These are phyloP conservation scores for Dipteronia sinensis DNA, from an alignment of 345 rosid genomes.

Conservation along the genomic window DNA sequence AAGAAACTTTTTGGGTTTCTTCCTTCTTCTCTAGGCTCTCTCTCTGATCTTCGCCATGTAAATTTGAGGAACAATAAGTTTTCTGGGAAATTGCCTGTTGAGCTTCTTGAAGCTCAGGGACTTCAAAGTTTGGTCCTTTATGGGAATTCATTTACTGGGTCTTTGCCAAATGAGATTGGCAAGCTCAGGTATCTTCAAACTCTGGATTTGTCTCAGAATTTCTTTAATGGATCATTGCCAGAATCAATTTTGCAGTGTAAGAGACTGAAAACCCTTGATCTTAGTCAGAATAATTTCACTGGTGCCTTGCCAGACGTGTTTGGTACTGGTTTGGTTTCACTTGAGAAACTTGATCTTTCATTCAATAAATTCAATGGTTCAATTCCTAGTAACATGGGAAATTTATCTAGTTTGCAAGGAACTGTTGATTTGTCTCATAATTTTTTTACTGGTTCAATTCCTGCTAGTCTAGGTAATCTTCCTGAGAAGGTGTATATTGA, in stretches of 20 bases:
- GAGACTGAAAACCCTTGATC: slow-evolving; percentile 72
- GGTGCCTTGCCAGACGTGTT: slow-evolving; percentile 71
- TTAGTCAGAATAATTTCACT: slow-evolving; percentile 79
- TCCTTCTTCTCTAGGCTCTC: slow-evolving; percentile 79
- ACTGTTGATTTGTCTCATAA: slow-evolving; percentile 96
- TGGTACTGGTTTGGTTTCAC: slow-evolving; percentile 61
- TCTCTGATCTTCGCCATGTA: slow-evolving; percentile 78
- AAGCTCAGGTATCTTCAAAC: slow-evolving; percentile 69
- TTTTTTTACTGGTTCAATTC: slow-evolving; percentile 69
- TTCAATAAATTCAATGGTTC: slow-evolving; percentile 72
- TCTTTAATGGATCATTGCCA: slow-evolving; percentile 77
- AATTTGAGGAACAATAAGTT: slow-evolving; percentile 82
- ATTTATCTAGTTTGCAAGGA: slow-evolving; percentile 86
- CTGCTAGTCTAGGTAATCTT: slow-evolving; percentile 78
- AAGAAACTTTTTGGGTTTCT: slow-evolving; percentile 78
- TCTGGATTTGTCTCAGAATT: slow-evolving; percentile 85
- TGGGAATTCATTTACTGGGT: slow-evolving; percentile 85
- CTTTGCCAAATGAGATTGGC: slow-evolving; percentile 70
- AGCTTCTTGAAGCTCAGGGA: slow-evolving; percentile 74
- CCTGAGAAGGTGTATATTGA: slow-evolving; percentile 97
- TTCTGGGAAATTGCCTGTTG: slow-evolving; percentile 64
- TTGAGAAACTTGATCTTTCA: slow-evolving; percentile 82
- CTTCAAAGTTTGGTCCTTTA: slow-evolving; percentile 91
- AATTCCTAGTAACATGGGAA: slow-evolving; percentile 74
- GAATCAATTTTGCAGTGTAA: slow-evolving; percentile 68